Conservation (phyloP, 768 basidiomycete genomes). For the Leccinellum luteum region DNA sequence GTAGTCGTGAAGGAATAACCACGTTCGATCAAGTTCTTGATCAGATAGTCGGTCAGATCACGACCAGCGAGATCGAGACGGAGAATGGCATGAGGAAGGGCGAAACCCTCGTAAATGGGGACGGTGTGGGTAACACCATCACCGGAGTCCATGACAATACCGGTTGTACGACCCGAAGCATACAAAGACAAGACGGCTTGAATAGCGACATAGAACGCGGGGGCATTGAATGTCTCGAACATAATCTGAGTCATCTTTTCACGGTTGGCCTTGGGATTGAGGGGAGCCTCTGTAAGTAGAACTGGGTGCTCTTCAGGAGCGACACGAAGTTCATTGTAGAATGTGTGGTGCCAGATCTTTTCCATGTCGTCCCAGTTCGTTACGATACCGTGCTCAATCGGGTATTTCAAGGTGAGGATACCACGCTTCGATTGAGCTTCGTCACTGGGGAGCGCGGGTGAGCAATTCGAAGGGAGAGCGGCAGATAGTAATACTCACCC, state of each 20-base stretch:
- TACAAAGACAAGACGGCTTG: constrained; percentile 78
- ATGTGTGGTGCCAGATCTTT: constrained; percentile 98
- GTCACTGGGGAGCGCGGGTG: constrained; percentile 49
- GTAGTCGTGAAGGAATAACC: constrained; percentile 94
- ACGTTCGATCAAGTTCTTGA: constrained; percentile 86
- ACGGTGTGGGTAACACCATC: constrained; percentile 97
- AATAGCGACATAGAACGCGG: constrained; percentile 73
- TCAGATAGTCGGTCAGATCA: constrained; percentile 81
- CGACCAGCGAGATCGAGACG: constrained; percentile 92
- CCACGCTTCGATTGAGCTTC: constrained; percentile 95
- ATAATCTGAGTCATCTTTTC: constrained; percentile 80
- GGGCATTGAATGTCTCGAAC: constrained; percentile 77
- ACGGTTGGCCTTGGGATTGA: constrained; percentile 71
- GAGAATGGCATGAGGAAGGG: constrained; percentile 89
- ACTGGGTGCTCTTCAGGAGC: constrained; percentile 77
- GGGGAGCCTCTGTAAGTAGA: constrained; percentile 67
- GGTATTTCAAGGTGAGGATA: constrained; percentile 91
- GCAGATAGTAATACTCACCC: constrained; percentile 48
- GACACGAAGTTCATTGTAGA: constrained; percentile 81
- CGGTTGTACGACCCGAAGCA: constrained; percentile 92
- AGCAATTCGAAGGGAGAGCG: constrained; percentile 10
- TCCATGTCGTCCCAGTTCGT: constrained; percentile 99
- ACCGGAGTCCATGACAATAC: constrained; percentile 93
- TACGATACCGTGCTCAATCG: constrained; percentile 91
- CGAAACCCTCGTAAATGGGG: constrained; percentile 94